A percentile compares a stretch with the other conserved stretches of the same genome.
phyloP scores from a whole-genome alignment of 345 rosid species.

The Brassica juncea region DNA sequence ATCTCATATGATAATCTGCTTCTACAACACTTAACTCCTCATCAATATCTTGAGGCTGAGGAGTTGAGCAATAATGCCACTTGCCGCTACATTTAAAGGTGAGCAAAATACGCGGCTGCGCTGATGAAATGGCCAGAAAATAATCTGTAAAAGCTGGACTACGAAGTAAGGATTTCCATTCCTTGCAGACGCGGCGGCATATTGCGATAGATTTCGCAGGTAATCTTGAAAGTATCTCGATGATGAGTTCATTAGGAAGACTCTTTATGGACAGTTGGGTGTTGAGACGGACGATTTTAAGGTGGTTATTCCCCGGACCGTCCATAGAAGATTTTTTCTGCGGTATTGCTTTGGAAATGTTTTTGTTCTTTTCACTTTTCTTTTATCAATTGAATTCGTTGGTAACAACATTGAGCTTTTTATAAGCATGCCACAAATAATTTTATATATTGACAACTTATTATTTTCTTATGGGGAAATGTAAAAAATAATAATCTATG shows the following conservation, averaged over 20 bases:
- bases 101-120: slow-evolving; percentile 2
- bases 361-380: neutral
- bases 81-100: neutral
- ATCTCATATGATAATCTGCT: slow-evolving; percentile 1
- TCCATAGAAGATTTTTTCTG: neutral
- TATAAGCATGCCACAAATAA: neutral
- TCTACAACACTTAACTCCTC: neutral
- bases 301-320: neutral
- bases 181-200: neutral
- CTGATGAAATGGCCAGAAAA: neutral
- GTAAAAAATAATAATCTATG: neutral
- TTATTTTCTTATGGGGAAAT: neutral
- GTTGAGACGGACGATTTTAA: neutral
- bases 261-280: neutral
- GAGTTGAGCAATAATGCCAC: slow-evolving; percentile 8
- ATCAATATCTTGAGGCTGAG: slow-evolving; percentile 2
- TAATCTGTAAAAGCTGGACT: neutral
- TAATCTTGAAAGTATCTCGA: neutral
- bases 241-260: slow-evolving; percentile 1
- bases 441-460: no score
- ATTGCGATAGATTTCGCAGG: neutral
- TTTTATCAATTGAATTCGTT: neutral
- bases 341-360: neutral
- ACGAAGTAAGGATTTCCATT: slow-evolving; percentile 3
- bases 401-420: neutral